Evolutionary conservation across 306 rosid genomes (phyloP), one percentile per base, ranked within the genome.

Genomic region (Cicer chorassanicum): DNA sequence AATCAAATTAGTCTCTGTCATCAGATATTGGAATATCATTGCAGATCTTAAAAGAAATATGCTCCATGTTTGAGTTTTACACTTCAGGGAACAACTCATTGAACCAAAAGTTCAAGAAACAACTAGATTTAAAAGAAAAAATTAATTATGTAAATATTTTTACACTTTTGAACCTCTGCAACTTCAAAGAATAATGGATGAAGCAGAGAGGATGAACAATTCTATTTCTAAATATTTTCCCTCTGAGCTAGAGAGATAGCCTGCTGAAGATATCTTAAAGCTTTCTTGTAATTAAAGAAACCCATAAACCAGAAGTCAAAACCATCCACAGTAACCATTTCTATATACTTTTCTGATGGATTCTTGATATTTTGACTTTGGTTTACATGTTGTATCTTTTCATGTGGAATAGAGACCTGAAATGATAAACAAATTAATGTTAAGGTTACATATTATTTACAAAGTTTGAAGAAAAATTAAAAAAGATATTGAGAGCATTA

Each of bases 211-310:
- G 38, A 63, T 50, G 16, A 64, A 65, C 77, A 43, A 44, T 41
- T 79, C 21, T 1, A 56, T 19, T 70, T 15, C n/a, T 4, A 24
- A 11, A 56, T 19, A 5, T 19, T 56, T 16, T 59, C 57, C 56
- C 41, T 57, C 55, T 75, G 67, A 63, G 79, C 75, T 68, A 56
- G 65, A 66, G 85, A 79, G 39, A 80, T 83, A 90, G 53, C 65
- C 29, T 63, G 69, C 51, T 71, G 53, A 3, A 71, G 66, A 71
- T 19, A 71, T 71, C 61, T 55, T 15, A 71, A 41, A 43, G 75
- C 13, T 54, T 54, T 70, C 19, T 4, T 7, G 7, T 70, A 19
- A 40, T 70, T 54, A 9, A 70, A 42, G 66, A 72, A 72, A 21
- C 67, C 56, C 76, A 72, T 72, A 21, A 72, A 72, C 76, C 67